phyloP scores from a whole-genome alignment of 768 basidiomycete species.

The Calocybe gangraenosa region DNA sequence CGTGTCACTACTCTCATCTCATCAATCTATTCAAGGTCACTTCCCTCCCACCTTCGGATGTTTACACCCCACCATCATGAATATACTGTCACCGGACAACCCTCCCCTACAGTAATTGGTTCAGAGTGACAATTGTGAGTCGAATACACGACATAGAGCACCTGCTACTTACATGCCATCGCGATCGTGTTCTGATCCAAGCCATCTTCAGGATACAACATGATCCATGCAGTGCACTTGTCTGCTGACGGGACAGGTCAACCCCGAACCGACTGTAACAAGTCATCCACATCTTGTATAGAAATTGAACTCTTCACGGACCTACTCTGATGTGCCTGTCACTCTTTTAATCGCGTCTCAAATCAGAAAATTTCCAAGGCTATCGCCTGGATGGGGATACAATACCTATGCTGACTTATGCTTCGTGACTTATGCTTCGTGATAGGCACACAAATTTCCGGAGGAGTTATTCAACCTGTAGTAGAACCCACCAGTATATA shows the following conservation, averaged over 20 bases:
- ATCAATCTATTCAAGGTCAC: no score
- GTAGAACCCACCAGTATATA: slow-evolving; percentile 17
- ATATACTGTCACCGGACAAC: no score
- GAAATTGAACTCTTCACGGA: slow-evolving; percentile 8
- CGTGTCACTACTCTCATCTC: no score
- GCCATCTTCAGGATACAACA: no score
- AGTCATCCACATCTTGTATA: slow-evolving; percentile 1
- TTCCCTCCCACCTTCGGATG: no score
- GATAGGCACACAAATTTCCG: slow-evolving; percentile 18
- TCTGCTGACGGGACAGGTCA: slow-evolving; percentile 4
- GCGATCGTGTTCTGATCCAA: no score
- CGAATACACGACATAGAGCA: no score
- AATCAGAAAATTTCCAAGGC: slow-evolving; percentile 8
- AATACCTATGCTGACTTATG: slow-evolving; percentile 7
- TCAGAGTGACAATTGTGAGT: no score
- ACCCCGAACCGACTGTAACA: slow-evolving; percentile 4
- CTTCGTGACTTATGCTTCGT: slow-evolving; percentile 12
- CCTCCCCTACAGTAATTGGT: no score
- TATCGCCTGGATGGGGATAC: slow-evolving; percentile 17
- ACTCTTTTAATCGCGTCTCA: not conserved
- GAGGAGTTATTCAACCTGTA: slow-evolving; percentile 16
- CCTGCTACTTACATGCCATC: no score
- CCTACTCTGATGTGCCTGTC: slow-evolving; percentile 6
- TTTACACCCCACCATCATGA: no score
- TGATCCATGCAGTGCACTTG: no score